Base-by-base conservation (phyloP, 2,329 filamentous ascomycete species). In the Amesomyces nigricolor region DNA sequence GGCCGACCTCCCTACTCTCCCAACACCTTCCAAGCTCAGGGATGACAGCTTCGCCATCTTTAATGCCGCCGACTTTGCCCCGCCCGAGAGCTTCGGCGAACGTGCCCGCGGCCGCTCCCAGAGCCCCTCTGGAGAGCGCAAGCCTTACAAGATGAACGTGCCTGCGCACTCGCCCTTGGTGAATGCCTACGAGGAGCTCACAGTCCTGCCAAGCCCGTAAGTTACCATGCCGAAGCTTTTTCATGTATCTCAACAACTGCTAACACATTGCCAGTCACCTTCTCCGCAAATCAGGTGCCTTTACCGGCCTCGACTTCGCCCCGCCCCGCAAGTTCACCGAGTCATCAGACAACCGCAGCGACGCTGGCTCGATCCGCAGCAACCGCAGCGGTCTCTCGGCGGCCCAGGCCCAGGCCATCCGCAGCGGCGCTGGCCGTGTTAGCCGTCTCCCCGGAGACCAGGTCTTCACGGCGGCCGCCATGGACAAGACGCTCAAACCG, bases 121-220 rank as follows among this genome's bases (percentile, higher is more conserved):
- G 64, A 86, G 82, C 64, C 83, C 83, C 10, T 69, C 81, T 5
- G 82, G 83, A 49, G 83, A 86, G 68, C 77, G 82, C 61, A 72
- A 85, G 35, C 84, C 90, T 1, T 99, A 89, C 74, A 85, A 84
- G 54, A 85, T 87, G n/a, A 76, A 78, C 38, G 79, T 91, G 2
- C 83, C 86, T 14, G 80, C 82, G 30, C 86, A 89, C 67, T 87
- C 85, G n/a, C 91, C 91, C 0, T 78, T 96, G 39, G 85, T 80
- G 22, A 89, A 87, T 57, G 80, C 91, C 5, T 96, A 91, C 70
- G 92, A 97, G 54, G 92, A 97, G 57, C 83, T 97, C 59, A 73
- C 86, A 11, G 79, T 81, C 8, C 84, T 99, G 61, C 94, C 94
- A 38, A 96, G 91, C 79, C 91, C 94, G 83, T 92, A 83, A 87